Evolutionary conservation across 2,329 filamentous ascomycete species (phyloP).

Genomic region (Ustulina deusta): DNA sequence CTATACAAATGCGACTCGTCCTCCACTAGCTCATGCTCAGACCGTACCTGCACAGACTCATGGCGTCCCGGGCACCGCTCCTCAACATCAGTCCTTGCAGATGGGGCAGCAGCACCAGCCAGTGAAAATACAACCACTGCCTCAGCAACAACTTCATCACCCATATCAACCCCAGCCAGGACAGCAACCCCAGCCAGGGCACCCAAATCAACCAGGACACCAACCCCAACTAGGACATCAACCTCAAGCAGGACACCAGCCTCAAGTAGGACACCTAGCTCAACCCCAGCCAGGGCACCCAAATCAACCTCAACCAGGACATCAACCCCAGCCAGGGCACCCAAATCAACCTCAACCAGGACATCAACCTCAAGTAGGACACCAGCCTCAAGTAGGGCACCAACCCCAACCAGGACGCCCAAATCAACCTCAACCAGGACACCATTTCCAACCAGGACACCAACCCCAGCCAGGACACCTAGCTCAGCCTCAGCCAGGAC

Average conservation of each 20-base stretch:
- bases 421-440: constrained; percentile 6
- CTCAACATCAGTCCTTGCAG: constrained; percentile 21
- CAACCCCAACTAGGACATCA: not conserved
- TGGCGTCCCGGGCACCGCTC: constrained; percentile 11
- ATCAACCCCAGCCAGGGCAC: constrained; percentile 14
- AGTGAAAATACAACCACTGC: constrained; percentile 17
- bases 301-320: not conserved
- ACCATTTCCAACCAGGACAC: too few relatives aligned
- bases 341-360: not conserved
- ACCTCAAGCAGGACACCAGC: too few relatives aligned
- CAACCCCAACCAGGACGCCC: not conserved
- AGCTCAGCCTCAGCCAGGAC: not conserved
- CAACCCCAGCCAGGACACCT: constrained; percentile 1
- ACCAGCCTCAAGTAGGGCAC: too few relatives aligned
- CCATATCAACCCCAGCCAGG: not conserved
- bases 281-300: too few relatives aligned
- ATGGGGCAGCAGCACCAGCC: constrained; percentile 27
- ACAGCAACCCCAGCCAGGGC: constrained; percentile 16
- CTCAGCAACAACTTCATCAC: constrained; percentile 8
- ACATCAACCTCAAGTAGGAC: not conserved
- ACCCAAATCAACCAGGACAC: too few relatives aligned
- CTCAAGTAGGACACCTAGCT: too few relatives aligned
- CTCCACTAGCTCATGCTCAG: constrained; percentile 34
- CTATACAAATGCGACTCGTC: constrained; percentile 29
- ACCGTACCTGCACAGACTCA: constrained; percentile 36